These are phyloP conservation scores for Tephrocybe sp. DNA, from an alignment of 768 basidiomycete genomes.

Conservation along the genomic window DNA sequence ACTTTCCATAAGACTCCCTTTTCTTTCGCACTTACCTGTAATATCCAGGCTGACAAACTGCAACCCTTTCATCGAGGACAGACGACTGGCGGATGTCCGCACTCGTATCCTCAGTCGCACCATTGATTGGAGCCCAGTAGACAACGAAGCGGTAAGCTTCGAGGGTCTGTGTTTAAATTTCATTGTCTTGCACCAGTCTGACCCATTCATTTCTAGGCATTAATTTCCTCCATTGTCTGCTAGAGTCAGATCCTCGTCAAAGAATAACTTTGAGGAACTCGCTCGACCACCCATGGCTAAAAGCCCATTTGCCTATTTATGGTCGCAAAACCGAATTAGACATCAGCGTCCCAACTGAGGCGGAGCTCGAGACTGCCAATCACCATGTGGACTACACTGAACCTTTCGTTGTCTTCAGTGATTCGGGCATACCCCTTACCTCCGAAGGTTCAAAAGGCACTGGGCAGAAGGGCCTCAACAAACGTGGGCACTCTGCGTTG, in stretches of 20 bases:
- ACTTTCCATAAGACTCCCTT: neutral
- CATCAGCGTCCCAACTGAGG: neutral
- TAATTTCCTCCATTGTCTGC: slow-evolving; percentile 66
- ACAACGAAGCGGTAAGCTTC: slow-evolving; percentile 34
- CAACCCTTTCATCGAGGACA: slow-evolving; percentile 79
- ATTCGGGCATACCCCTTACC: slow-evolving; percentile 4
- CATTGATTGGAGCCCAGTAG: slow-evolving; percentile 62
- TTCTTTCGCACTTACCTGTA: neutral
- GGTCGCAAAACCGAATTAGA: neutral
- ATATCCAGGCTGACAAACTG: slow-evolving; percentile 64
- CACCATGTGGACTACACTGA: no score
- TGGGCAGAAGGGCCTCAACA: neutral
- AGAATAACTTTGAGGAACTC: slow-evolving; percentile 77
- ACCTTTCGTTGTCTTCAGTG: neutral
- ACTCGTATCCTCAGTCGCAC: slow-evolving; percentile 54
- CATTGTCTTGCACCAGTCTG: neutral
- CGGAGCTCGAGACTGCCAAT: no score
- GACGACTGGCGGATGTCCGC: slow-evolving; percentile 54
- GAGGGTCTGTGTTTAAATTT: slow-evolving; percentile 41
- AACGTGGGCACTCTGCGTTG: neutral
- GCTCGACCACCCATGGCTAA: slow-evolving; percentile 77
- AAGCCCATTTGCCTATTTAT: slow-evolving; percentile 29
- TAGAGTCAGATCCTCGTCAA: slow-evolving; percentile 57
- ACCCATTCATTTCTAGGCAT: slow-evolving; percentile 34
- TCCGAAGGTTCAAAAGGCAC: neutral